phyloP scores from a whole-genome alignment of 2,329 filamentous ascomycete species.

The Curvularia spicifera region DNA sequence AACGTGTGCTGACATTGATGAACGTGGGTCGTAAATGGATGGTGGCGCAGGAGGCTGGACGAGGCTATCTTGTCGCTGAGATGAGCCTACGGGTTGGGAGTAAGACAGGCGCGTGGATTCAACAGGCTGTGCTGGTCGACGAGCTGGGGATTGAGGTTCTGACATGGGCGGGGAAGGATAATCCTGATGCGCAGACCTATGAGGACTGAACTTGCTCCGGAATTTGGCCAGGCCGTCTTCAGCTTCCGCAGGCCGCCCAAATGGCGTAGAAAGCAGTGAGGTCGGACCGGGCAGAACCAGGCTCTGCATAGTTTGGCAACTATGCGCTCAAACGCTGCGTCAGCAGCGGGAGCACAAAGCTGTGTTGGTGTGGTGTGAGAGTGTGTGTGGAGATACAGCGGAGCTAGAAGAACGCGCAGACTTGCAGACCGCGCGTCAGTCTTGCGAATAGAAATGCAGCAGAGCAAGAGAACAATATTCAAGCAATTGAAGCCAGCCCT shows the following conservation, averaged over 20 bases:
- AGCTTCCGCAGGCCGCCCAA: slow-evolving; percentile 47
- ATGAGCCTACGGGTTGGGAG: slow-evolving; percentile 28
- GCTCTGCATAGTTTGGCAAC: slow-evolving; percentile 52
- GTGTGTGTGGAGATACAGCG: slow-evolving; percentile 29
- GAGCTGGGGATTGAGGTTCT: slow-evolving; percentile 55
- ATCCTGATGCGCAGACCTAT: slow-evolving; percentile 43
- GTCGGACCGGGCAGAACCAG: slow-evolving; percentile 49
- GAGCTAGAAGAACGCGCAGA: slow-evolving; percentile 28
- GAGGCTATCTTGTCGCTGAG: slow-evolving; percentile 35
- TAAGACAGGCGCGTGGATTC: slow-evolving; percentile 43
- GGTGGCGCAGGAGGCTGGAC: slow-evolving; percentile 36
- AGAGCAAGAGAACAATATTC: slow-evolving; percentile 29
- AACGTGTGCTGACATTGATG: slow-evolving; percentile 26
- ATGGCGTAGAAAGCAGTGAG: slow-evolving; percentile 46
- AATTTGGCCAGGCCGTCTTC: slow-evolving; percentile 45
- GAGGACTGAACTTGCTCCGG: slow-evolving; percentile 45
- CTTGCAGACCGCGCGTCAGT: slow-evolving; percentile 24
- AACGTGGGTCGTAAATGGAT: slow-evolving; percentile 35
- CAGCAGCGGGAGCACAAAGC: slow-evolving; percentile 43
- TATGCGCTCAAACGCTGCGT: slow-evolving; percentile 46
- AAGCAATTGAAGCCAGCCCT: slow-evolving; percentile 36
- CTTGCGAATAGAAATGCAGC: slow-evolving; percentile 25
- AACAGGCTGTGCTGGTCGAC: slow-evolving; percentile 45
- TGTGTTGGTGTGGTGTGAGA: slow-evolving; percentile 13
- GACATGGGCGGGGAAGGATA: slow-evolving; percentile 62